Conservation (phyloP, 2,329 filamentous ascomycete genomes). For the Epichloe hybrida region DNA sequence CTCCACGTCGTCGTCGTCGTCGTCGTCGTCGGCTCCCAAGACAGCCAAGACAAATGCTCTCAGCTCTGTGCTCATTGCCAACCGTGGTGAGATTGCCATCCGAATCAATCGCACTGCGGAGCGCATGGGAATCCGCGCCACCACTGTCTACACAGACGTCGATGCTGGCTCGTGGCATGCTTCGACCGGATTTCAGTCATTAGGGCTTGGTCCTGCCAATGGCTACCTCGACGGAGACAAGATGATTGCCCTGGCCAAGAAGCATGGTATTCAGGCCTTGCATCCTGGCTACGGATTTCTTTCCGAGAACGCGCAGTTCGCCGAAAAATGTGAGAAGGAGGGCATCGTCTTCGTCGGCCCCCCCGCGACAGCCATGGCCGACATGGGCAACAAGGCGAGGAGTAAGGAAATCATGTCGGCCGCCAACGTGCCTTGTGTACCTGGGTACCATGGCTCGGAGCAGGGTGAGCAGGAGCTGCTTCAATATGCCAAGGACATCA, state of each 20-base stretch:
- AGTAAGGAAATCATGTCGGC: slow-evolving; percentile 95
- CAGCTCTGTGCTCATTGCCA: slow-evolving; percentile 84
- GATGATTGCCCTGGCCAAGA: slow-evolving; percentile 78
- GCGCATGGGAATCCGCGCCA: slow-evolving; percentile 80
- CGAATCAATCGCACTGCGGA: slow-evolving; percentile 82
- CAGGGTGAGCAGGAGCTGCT: slow-evolving; percentile 53
- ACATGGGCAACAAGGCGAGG: slow-evolving; percentile 87
- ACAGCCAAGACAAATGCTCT: slow-evolving; percentile 35
- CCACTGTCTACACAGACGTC: slow-evolving; percentile 88
- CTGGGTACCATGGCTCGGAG: slow-evolving; percentile 82
- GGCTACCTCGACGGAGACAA: slow-evolving; percentile 89
- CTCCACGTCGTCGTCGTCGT: slow-evolving; percentile 10
- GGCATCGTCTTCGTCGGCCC: slow-evolving; percentile 93
- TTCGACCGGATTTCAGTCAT: slow-evolving; percentile 65
- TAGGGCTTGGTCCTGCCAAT: slow-evolving; percentile 69
- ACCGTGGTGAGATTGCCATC: slow-evolving; percentile 91
- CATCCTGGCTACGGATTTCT: slow-evolving; percentile 96
- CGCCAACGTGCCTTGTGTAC: slow-evolving; percentile 91
- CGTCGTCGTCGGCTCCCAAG: slow-evolving; percentile 17
- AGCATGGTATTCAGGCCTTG: slow-evolving; percentile 76
- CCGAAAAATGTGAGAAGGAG: slow-evolving; percentile 73
- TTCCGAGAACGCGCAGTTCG: slow-evolving; percentile 87
- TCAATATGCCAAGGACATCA: slow-evolving; percentile 55
- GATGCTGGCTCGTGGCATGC: slow-evolving; percentile 83
- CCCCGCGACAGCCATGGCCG: slow-evolving; percentile 64